These are phyloP conservation scores for Yamadazyma taylorii DNA, from an alignment of 1,139 yeast species.

Conservation along the genomic window DNA sequence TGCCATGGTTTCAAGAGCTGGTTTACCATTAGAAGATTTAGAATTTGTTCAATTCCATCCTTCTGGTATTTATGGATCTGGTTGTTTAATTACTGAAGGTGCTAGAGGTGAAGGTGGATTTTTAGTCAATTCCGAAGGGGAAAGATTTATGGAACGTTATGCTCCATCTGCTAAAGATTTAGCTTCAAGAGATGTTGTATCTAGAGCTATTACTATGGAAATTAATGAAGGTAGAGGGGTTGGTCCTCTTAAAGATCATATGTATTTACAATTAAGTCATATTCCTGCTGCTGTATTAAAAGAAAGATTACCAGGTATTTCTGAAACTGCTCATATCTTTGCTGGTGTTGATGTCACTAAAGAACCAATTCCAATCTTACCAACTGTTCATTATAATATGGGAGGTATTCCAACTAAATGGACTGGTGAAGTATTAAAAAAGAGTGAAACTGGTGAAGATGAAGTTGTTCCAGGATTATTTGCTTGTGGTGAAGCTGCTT, in stretches of 20 bases:
- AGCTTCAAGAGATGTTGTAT: slow-evolving; percentile 98
- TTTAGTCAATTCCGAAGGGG: slow-evolving; percentile 95
- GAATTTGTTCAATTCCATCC: slow-evolving; percentile 99
- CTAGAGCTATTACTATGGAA: slow-evolving; percentile 98
- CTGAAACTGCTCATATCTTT: slow-evolving; percentile 97
- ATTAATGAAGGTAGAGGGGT: slow-evolving; percentile 99
- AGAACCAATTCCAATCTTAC: slow-evolving; percentile 98
- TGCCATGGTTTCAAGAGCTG: slow-evolving; percentile 98
- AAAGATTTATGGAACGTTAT: slow-evolving; percentile 98
- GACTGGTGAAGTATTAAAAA: slow-evolving; percentile 90
- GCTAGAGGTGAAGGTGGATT: slow-evolving; percentile 99
- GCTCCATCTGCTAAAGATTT: slow-evolving; percentile 98
- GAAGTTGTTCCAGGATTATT: slow-evolving; percentile 88
- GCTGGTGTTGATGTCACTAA: slow-evolving; percentile 99
- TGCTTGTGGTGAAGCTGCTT: slow-evolving; percentile 99
- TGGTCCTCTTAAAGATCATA: slow-evolving; percentile 94
- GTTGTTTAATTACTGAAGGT: slow-evolving; percentile 98
- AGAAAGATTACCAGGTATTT: slow-evolving; percentile 98
- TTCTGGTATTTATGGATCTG: slow-evolving; percentile 98
- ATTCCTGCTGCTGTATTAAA: slow-evolving; percentile 88
- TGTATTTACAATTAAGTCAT: slow-evolving; percentile 91
- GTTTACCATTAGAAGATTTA: slow-evolving; percentile 94
- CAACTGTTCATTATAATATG: slow-evolving; percentile 99
- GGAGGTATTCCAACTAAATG: slow-evolving; percentile 99
- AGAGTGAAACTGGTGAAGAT: slow-evolving; percentile 88